Evolutionary conservation across 257 asterid species (phyloP), one percentile per base, ranked within the genome.

Genomic region (Jaltomata sinuosa): DNA sequence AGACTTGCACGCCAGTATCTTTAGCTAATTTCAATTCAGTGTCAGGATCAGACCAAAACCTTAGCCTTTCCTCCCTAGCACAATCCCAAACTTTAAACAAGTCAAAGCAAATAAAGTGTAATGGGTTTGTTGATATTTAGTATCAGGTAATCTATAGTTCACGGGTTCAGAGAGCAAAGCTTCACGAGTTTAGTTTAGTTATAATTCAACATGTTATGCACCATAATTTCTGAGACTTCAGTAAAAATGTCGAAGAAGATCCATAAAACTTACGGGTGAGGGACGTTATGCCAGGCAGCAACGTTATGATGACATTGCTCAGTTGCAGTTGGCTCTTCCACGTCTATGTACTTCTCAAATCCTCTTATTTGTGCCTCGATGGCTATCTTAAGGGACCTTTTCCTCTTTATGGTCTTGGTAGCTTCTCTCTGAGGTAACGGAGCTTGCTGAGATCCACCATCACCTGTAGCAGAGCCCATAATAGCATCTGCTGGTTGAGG

Each of bases 11-110:
- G 29, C 98, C 98, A 4, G 99, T 93, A 84, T 93, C 93, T 88
- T 89, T 93, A 77, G 99, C 99, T 89, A 96, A 87, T 83, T 92
- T 94, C 84, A 94, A 88, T 89, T 96, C 98, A 21, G 93, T 95
- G 89, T 96, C 98, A 62, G 99, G 98, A 83, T 96, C 98, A 65
- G 99, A 96, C 99, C 99, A 94, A 90, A 94, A 96, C 88, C 97
- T 90, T 88, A 94, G 88, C 86, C 99, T 90, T 91, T 94, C 99
- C 92, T 96, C 94, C 94, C 99, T 96, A 94, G 85, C 89, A 83
- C 79, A 59, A 62, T 25, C 77, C 69, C 18, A 65, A 80, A 82
- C 53, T 16, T 22, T 16, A 36, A 82, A 11, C 4, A 50, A 76
- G 25, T 76, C 61, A 76, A 47, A 47, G 42, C 40, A 76, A 76